Conservation (phyloP, 352 stramenopile genomes). For the Discostella stelligera region DNA sequence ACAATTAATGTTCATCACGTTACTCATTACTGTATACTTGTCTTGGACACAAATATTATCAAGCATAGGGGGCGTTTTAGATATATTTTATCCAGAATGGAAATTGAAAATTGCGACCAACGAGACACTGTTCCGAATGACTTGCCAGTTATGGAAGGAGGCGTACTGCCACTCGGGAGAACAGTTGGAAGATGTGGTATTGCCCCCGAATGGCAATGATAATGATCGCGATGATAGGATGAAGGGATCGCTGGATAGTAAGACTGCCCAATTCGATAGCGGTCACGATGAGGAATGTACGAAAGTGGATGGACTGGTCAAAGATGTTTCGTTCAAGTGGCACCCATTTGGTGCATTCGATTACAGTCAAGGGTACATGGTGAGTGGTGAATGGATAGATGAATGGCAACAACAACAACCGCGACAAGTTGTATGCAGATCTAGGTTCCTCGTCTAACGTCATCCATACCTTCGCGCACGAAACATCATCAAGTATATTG, state of each 20-base stretch:
- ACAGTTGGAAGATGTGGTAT: constrained; percentile 34
- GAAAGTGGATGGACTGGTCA: constrained; percentile 12
- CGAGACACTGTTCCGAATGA: constrained; percentile 61
- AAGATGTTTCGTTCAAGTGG: constrained; percentile 52
- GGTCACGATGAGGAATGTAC: background rate
- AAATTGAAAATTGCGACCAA: constrained; percentile 70
- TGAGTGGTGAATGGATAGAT: constrained; percentile 1
- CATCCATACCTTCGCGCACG: background rate
- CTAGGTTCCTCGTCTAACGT: background rate
- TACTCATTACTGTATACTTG: background rate
- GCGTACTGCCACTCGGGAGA: constrained; percentile 64
- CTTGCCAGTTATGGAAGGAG: constrained; percentile 68
- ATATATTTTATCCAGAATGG: constrained; percentile 79
- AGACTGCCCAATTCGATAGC: background rate
- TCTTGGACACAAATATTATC: background rate
- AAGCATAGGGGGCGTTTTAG: constrained; percentile 60
- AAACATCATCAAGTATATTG: constrained; percentile 54
- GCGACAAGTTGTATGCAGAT: too few relatives aligned
- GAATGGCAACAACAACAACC: background rate
- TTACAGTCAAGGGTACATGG: constrained; percentile 59
- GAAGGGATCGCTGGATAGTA: background rate
- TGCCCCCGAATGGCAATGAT: background rate
- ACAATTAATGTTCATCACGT: too few relatives aligned
- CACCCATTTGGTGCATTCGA: constrained; percentile 77
- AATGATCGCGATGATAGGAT: background rate